Base-by-base conservation (phyloP, 257 asterid genomes). In the Scutellaria baicalensis region DNA sequence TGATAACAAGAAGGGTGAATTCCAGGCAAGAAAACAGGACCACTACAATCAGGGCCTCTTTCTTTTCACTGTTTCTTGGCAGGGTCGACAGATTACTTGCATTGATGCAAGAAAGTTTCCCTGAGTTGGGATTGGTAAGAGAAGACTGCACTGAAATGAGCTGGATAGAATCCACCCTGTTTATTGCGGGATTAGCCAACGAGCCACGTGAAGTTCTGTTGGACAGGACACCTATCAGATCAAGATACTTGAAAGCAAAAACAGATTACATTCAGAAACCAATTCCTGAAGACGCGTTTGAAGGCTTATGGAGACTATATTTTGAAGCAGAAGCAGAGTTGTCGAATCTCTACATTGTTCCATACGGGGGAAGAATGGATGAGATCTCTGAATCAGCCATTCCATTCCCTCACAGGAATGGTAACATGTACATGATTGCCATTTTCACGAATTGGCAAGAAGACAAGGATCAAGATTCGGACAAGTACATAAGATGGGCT, bases 71-170 rank as follows among this genome's bases (percentile, higher is more conserved):
- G 1, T 77, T 70, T 66, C 74, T 81, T 5, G 85, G 85, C 0
- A 66, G 72, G 17, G 63, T 52, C 45, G 76, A 77, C n/a, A 43
- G 69, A 33, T 62, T 81, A 38, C 64, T 81, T 8, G 39, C 64
- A 0, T 0, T 74, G 16, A 67, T 73, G 68, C 72, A 67, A 38
- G 16, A 51, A 44, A 54, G 48, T 8, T 81, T 81, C 65, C 86
- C 81, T 0, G 77, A 81, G 48, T 57, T 81, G 21, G 83, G 81
- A 0, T n/a, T 78, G 47, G 48, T 21, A 20, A 69, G 78, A 43
- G 64, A 73, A 57, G 81, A 78, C 10, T 81, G 85, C 48, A 38
- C 18, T 0, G 81, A 78, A 20, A 71, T 75, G 79, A 71, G 79
- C 8, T 81, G 81, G 83, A 73, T 78, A 11, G 66, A 64, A 16